Percentiles rank a stretch among this genome's conserved stretches.
These are phyloP conservation scores for Neurospora africana DNA, from an alignment of 495 filamentous ascomycete species.

Conservation along the genomic window DNA sequence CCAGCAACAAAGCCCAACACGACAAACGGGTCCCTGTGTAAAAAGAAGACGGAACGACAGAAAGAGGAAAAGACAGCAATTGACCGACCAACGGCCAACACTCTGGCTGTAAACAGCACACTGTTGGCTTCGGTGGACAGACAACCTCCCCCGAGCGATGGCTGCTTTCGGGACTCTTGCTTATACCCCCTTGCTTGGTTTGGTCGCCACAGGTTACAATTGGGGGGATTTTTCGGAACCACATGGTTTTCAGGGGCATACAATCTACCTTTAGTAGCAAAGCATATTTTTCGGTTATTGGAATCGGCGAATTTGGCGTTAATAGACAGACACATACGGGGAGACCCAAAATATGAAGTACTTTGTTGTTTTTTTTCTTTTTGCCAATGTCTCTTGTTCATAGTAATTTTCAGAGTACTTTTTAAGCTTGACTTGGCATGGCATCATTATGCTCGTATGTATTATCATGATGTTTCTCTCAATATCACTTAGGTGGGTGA, in stretches of 20 bases:
- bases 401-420: background rate
- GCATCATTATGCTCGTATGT: no score
- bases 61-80: background rate
- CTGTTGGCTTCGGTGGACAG: background rate
- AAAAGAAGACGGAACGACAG: background rate
- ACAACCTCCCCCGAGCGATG: background rate
- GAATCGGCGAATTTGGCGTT: slow-evolving; percentile 18
- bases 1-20: background rate
- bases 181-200: background rate
- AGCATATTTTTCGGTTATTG: slow-evolving; percentile 6
- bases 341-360: slow-evolving; percentile 5
- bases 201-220: background rate
- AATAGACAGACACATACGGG: slow-evolving; percentile 11
- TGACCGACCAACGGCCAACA: background rate
- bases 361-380: background rate
- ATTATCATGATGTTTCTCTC: no score
- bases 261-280: background rate
- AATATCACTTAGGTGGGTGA: no score
- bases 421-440: no score
- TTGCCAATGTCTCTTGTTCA: background rate
- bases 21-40: background rate
- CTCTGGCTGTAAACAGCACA: background rate
- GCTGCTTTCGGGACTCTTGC: background rate
- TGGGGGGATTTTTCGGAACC: background rate
- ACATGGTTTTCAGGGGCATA: background rate